Evolutionary conservation across 257 asterid species (phyloP), one percentile per base, ranked within the genome.

Genomic region (Fraxinus anomala): DNA sequence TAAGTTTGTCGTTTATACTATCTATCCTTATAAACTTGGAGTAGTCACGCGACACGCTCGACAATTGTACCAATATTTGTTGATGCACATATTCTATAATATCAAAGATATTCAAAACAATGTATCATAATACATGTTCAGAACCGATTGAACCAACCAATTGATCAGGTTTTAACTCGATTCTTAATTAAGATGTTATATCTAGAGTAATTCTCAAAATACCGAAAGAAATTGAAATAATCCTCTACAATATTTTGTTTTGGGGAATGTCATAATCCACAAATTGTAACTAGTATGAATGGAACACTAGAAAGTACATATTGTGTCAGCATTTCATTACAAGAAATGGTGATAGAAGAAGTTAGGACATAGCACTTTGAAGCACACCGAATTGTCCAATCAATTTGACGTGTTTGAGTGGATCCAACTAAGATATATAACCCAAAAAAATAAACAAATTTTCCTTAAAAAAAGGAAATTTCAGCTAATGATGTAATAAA

Each of bases 361-460:
- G 68, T 61, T 61, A 61, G 68, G 69, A 63, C 69, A 63, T 23
- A 63, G 69, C 69, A 63, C 69, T 63, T 63, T 10, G 34, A 63
- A 23, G 19, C 33, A 24, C 68, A 10, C 68, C 13, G 9, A 63
- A 24, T 24, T 63, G 69, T 24, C 36, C 36, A 63, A 24, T 24
- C 69, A 24, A 11, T 24, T 24, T 26, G 69, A 26, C 24, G 28
- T 5, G 11, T 63, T 31, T 3, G 21, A 10, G 69, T 63, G 69
- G 69, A 63, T 23, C 26, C 67, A n/a, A 59, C 67, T 23, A 59
- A 59, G 3, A 59, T n/a, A 2, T 23, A 63, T 24, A 23, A 23
- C 26, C 17, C 16, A 13, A 24, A 63, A 23, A 63, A 63, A 16
- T 2, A 24, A 24, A 26, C 4, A 61, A 8, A 61, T 9, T 23